Base-by-base conservation (phyloP, 192 early-diverging fungal species). In the Coemansia sp. region DNA sequence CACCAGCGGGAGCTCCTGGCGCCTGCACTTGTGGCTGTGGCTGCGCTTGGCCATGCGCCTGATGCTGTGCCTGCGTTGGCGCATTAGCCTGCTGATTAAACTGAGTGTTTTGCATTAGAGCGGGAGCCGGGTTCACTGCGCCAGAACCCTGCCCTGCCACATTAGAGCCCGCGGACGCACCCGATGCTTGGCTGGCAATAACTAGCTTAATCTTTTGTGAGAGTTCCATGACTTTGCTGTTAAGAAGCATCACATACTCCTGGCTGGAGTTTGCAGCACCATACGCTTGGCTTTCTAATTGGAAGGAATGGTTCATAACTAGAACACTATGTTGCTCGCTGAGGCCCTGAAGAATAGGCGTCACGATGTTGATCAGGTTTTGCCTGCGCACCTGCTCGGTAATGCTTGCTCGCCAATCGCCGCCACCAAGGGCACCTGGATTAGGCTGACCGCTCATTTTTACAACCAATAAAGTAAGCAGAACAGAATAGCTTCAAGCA, bases 361-460 rank as follows among this genome's bases (percentile, higher is more conserved):
- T 46, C 16, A 41, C 41, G n/a, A 70, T 44, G 6, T 33, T 55
- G 6, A 24, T 16, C 12, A 76, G 67, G 43, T 73, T 59, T 41
- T 70, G 63, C 21, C 24, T 58, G 38, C 78, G 73, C 33, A 43
- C 57, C 26, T 72, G 67, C 44, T 69, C 70, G 4, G 64, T 63
- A 21, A 81, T 34, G 4, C 59, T 6, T 18, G 70, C 23, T 24
- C 74, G 66, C 78, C 78, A 81, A 52, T 72, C 78, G 45, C 68
- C 57, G 43, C 52, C 64, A 21, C 15, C 59, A 6, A 64, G 55
- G 44, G 62, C 61, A 23, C 55, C 69, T 8, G 57, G 52, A 65
- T 68, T 72, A 18, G 60, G 53, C 63, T 71, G 77, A 9, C 49
- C 69, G 63, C 59, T 80, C 78, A 80, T 80, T 16, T 49, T 5